A percentile compares a stretch with the other conserved stretches of the same genome.
phyloP scores from a whole-genome alignment of 148 eudicot species.

The Pouteria glomerata region DNA sequence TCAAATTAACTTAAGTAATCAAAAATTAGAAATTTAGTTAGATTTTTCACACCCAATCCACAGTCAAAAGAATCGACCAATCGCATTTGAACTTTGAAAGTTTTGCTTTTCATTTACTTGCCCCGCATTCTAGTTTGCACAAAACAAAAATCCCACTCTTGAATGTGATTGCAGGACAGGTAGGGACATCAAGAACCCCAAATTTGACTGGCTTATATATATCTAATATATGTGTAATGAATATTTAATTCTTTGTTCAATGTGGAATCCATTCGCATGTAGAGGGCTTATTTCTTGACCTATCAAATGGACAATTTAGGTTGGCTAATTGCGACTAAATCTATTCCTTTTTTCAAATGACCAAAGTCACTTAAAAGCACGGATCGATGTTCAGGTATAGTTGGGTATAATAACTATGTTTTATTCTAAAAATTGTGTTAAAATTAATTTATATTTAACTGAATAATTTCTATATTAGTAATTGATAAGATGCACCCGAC shows the following conservation, averaged over 20 bases:
- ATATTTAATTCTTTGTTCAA: too few species aligned
- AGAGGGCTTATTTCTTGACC: too few species aligned
- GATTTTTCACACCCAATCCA: too few species aligned
- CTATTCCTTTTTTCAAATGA: neutral
- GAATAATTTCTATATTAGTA: too few species aligned
- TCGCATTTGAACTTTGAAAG: neutral
- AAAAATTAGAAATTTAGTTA: too few species aligned
- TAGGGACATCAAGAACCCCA: neutral
- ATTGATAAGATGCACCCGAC: neutral
- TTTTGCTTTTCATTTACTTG: too few species aligned
- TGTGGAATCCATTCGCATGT: neutral
- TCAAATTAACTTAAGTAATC: neutral
- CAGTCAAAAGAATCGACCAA: neutral
- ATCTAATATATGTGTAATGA: neutral
- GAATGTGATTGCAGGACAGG: too few species aligned
- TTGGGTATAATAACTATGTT: neutral
- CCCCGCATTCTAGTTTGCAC: neutral
- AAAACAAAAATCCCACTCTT: neutral
- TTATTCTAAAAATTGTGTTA: too few species aligned
- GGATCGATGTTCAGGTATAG: neutral
- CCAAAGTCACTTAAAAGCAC: neutral
- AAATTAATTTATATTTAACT: too few species aligned
- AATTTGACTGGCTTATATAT: neutral
- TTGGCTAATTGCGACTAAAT: neutral
- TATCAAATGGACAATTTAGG: neutral